phyloP scores from a whole-genome alignment of 768 basidiomycete species.

The Xerocomus potaroensis region DNA sequence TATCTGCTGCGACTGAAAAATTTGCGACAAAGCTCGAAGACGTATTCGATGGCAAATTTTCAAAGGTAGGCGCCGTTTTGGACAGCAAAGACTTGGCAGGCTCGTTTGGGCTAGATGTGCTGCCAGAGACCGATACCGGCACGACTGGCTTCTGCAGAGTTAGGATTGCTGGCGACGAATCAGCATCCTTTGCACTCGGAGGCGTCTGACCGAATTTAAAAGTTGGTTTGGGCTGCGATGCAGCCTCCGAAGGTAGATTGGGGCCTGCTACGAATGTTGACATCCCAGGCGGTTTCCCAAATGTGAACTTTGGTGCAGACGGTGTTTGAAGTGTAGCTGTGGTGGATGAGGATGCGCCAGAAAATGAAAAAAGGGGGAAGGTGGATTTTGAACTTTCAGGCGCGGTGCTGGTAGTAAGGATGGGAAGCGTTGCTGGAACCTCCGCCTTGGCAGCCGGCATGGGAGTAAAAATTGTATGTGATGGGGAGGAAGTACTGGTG shows the following conservation, averaged over 20 bases:
- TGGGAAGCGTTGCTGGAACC: neutral
- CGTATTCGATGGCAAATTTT: slow-evolving; percentile 12
- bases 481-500: slow-evolving; percentile 7
- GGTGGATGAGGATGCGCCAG: slow-evolving; percentile 8
- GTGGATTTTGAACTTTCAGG: slow-evolving; percentile 13
- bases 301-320: slow-evolving; percentile 22
- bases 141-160: slow-evolving; percentile 23
- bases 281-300: slow-evolving; percentile 16
- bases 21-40: slow-evolving; percentile 16
- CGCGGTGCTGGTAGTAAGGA: neutral
- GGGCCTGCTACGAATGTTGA: slow-evolving; percentile 3
- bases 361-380: slow-evolving; percentile 21
- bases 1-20: slow-evolving; percentile 4
- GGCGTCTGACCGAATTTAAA: slow-evolving; percentile 22
- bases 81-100: slow-evolving; percentile 23
- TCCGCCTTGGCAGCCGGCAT: slow-evolving; percentile 5
- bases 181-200: slow-evolving; percentile 21
- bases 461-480: slow-evolving; percentile 5
- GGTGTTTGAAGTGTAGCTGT: slow-evolving; percentile 2
- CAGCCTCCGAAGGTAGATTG: slow-evolving; percentile 3
- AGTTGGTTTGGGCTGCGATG: slow-evolving; percentile 20
- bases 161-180: slow-evolving; percentile 9
- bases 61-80: slow-evolving; percentile 18
- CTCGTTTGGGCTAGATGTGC: slow-evolving; percentile 15
- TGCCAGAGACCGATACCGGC: slow-evolving; percentile 19